Evolutionary conservation across 768 basidiomycete genomes (phyloP).

Genomic region (Aureoboletus auriporus): DNA sequence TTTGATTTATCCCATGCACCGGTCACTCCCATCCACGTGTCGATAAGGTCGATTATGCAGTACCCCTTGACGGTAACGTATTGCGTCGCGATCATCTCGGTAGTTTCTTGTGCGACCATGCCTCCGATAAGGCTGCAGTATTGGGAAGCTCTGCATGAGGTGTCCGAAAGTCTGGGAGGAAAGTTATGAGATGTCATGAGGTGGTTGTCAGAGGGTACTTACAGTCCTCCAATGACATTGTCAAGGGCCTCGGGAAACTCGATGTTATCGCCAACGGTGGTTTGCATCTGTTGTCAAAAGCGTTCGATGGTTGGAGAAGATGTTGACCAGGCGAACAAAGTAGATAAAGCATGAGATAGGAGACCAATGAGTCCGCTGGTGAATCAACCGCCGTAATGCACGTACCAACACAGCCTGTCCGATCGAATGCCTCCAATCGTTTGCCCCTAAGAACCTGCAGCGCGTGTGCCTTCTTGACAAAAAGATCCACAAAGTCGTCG

Average conservation of each 20-base stretch:
- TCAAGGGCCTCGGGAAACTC: slow-evolving; percentile 54
- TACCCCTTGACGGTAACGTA: slow-evolving; percentile 88
- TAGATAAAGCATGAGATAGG: slow-evolving; percentile 57
- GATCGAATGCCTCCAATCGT: slow-evolving; percentile 55
- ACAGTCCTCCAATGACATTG: slow-evolving; percentile 77
- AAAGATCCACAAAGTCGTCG: slow-evolving; percentile 57
- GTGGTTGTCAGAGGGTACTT: slow-evolving; percentile 27
- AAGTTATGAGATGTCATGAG: no score
- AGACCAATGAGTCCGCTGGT: slow-evolving; percentile 29
- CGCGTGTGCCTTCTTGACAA: slow-evolving; percentile 79
- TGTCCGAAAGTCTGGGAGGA: slow-evolving; percentile 39
- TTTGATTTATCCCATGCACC: slow-evolving; percentile 13
- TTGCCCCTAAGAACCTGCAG: slow-evolving; percentile 62
- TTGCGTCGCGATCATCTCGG: slow-evolving; percentile 95
- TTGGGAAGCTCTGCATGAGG: slow-evolving; percentile 88
- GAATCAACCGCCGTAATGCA: neutral
- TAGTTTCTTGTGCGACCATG: slow-evolving; percentile 91
- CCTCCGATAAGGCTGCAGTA: slow-evolving; percentile 89
- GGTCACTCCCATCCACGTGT: slow-evolving; percentile 67
- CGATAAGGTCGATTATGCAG: slow-evolving; percentile 80
- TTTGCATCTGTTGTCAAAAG: slow-evolving; percentile 48
- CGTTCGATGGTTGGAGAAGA: slow-evolving; percentile 44
- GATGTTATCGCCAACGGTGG: slow-evolving; percentile 45
- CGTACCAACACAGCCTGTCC: slow-evolving; percentile 50
- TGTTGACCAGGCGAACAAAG: slow-evolving; percentile 39